A percentile compares a stretch with the other conserved stretches of the same genome.
phyloP scores from a whole-genome alignment of 2,329 filamentous ascomycete species.

The Volutella citrinella region DNA sequence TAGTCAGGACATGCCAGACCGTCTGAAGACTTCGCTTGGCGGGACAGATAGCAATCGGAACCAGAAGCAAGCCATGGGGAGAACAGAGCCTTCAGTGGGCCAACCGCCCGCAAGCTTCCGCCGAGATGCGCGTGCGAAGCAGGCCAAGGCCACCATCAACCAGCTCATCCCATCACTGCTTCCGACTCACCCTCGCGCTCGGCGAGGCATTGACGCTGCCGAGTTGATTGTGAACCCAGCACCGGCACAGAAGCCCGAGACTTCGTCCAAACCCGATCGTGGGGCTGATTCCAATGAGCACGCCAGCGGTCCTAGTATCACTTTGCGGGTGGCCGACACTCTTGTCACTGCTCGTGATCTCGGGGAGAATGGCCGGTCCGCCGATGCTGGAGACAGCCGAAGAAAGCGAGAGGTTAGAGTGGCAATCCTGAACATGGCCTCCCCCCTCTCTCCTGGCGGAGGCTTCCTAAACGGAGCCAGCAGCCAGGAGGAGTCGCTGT shows the following conservation, averaged over 20 bases:
- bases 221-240: conserved; percentile 42
- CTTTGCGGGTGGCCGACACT: conserved; percentile 49
- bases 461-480: conserved; percentile 59
- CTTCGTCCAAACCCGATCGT: neutral
- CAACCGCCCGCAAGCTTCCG: conserved; percentile 22
- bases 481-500: conserved; percentile 61
- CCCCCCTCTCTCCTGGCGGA: conserved; percentile 57
- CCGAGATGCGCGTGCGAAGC: conserved; percentile 47
- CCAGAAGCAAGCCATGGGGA: too few relatives aligned
- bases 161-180: conserved; percentile 57
- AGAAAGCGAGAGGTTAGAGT: conserved; percentile 33
- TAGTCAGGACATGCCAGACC: too few relatives aligned
- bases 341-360: conserved; percentile 48
- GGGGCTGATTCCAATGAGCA: neutral
- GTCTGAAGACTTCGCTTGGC: too few relatives aligned
- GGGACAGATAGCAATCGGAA: too few relatives aligned
- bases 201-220: conserved; percentile 49
- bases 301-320: conserved; percentile 32
- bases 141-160: conserved; percentile 56
- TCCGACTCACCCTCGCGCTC: conserved; percentile 50
- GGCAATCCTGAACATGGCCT: conserved; percentile 63
- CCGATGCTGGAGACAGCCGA: too few relatives aligned
- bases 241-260: neutral
- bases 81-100: conserved; percentile 21
- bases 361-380: too few relatives aligned